phyloP scores from a whole-genome alignment of 2,329 filamentous ascomycete species.

The Sclerotinia nivalis region DNA sequence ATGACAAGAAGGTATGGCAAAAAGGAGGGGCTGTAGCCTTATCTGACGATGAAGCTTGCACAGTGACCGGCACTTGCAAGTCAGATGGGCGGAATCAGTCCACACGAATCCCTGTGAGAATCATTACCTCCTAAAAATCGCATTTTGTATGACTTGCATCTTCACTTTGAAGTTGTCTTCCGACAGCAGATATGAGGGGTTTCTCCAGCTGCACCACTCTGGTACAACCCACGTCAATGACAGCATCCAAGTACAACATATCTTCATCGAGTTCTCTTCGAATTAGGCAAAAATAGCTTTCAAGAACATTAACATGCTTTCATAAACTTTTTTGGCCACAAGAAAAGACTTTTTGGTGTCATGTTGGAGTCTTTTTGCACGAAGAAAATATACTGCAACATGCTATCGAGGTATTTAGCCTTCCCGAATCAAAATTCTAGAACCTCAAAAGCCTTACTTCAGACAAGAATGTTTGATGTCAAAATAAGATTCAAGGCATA shows the following conservation, averaged over 20 bases:
- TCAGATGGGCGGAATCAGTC: not conserved
- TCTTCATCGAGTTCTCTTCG: not conserved
- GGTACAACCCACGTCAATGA: not conserved
- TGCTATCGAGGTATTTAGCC: not conserved
- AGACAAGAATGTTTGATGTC: too few species aligned
- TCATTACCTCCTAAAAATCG: not conserved
- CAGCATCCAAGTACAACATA: not conserved
- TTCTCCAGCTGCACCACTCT: not conserved
- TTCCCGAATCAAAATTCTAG: too few species aligned
- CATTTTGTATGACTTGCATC: too few species aligned
- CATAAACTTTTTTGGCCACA: too few species aligned
- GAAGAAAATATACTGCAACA: too few species aligned
- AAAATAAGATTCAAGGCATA: not conserved
- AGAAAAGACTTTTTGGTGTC: not conserved
- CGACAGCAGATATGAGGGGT: not conserved
- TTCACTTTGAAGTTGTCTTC: too few species aligned
- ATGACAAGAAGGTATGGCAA: not conserved
- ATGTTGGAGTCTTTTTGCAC: too few species aligned
- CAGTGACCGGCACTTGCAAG: not conserved
- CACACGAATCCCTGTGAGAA: not conserved
- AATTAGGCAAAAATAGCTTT: not conserved
- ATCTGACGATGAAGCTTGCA: not conserved
- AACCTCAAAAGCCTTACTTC: too few species aligned
- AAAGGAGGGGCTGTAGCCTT: too few species aligned
- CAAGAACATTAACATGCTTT: not conserved